Conservation (phyloP, 306 rosid genomes). For the Medicago truncatula region MtrunA17r5.0-ANR NC_053045.1:37240501-37241000, state of each 20-base stretch:
- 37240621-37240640: neutral
- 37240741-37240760: constrained; percentile 77
- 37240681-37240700: constrained; percentile 75
- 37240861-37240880: constrained; percentile 68
- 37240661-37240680: constrained; percentile 64
- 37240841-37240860: constrained; percentile 77
- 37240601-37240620: too few relatives aligned
- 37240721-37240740: constrained; percentile 87
- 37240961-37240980: constrained; percentile 59
- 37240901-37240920: constrained; percentile 66
- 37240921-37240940: constrained; percentile 56
- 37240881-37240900: constrained; percentile 63
- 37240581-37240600: too few relatives aligned
- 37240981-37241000: constrained; percentile 63
- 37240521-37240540: too few relatives aligned
- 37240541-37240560: too few relatives aligned
- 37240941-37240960: constrained; percentile 67
- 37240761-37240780: constrained; percentile 32
- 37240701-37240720: constrained; percentile 62
- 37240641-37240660: neutral
- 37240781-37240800: constrained; percentile 74
- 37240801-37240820: constrained; percentile 68
- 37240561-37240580: too few relatives aligned
- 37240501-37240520: too few relatives aligned
- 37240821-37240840: constrained; percentile 84